phyloP scores from a whole-genome alignment of 352 stramenopile genomes.

The Phytophthora nicotianae region DNA sequence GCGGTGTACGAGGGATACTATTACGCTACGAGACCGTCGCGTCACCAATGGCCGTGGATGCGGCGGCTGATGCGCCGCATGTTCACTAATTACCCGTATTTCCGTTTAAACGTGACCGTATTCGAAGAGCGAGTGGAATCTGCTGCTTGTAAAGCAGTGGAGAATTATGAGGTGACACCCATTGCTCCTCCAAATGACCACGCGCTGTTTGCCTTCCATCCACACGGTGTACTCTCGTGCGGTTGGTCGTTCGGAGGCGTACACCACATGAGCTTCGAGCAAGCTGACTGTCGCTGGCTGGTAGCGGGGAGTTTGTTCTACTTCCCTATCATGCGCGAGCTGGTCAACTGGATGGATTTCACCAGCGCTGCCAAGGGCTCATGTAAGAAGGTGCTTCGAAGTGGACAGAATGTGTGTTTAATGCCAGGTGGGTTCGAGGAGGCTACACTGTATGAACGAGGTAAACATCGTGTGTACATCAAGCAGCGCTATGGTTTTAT shows the following conservation, averaged over 20 bases:
- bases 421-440: constrained; percentile 94
- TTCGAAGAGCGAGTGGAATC: constrained; percentile 39
- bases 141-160: constrained; percentile 5
- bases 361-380: constrained; percentile 45
- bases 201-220: constrained; percentile 57
- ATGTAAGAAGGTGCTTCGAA: constrained; percentile 47
- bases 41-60: constrained; percentile 45
- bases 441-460: constrained; percentile 80
- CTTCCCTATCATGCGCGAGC: constrained; percentile 59
- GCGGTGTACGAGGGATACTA: constrained; percentile 49
- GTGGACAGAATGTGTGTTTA: constrained; percentile 66
- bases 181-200: constrained; percentile 17
- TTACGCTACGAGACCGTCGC: constrained; percentile 19
- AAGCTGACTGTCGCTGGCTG: constrained; percentile 57
- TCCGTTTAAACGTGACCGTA: constrained; percentile 46
- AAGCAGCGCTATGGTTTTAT: constrained; percentile 92
- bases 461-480: constrained; percentile 89
- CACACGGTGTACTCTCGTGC: constrained; percentile 62
- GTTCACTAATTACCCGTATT: constrained; percentile 57
- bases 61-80: constrained; percentile 41
- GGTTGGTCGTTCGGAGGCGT: constrained; percentile 60
- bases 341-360: constrained; percentile 66
- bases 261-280: constrained; percentile 50
- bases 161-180: constrained; percentile 8
- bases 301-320: constrained; percentile 66